phyloP scores from a whole-genome alignment of 768 basidiomycete species.

The Neoboletus brunneissimus region DNA sequence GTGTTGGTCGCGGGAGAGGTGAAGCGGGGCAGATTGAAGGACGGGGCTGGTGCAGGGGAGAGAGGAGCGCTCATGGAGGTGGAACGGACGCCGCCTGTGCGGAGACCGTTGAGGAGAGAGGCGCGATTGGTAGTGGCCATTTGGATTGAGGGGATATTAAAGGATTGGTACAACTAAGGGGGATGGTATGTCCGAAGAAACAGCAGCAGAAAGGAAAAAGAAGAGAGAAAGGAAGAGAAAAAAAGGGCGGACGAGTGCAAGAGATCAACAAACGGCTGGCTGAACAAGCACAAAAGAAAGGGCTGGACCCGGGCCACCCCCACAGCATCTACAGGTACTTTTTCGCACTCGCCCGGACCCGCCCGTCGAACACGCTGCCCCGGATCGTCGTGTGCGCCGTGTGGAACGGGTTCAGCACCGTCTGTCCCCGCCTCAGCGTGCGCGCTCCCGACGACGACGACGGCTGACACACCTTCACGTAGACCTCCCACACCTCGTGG shows the following conservation, averaged over 20 bases:
- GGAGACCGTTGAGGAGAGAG: conserved; percentile 83
- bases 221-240: conserved; percentile 12
- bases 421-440: conserved; percentile 42
- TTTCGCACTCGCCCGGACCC: conserved; percentile 83
- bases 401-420: conserved; percentile 94
- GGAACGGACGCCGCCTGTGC: conserved; percentile 89
- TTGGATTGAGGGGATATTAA: conserved; percentile 14
- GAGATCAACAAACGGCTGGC: conserved; percentile 12
- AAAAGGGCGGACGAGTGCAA: not conserved
- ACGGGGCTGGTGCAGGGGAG: conserved; percentile 59
- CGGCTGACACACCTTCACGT: conserved; percentile 74
- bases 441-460: not conserved
- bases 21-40: conserved; percentile 66
- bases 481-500: conserved; percentile 94
- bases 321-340: conserved; percentile 56
- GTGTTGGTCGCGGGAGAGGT: conserved; percentile 41
- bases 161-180: conserved; percentile 22
- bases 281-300: conserved; percentile 19
- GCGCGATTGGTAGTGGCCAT: conserved; percentile 63
- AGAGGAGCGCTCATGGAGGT: conserved; percentile 57
- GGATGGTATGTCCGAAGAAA: conserved; percentile 1
- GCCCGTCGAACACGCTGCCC: conserved; percentile 76
- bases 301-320: conserved; percentile 15
- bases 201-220: conserved; percentile 8
- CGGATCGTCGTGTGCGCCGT: conserved; percentile 82